Evolutionary conservation across 2,329 filamentous ascomycete species (phyloP).

Genomic region (Beauveria rudraprayagi): DNA sequence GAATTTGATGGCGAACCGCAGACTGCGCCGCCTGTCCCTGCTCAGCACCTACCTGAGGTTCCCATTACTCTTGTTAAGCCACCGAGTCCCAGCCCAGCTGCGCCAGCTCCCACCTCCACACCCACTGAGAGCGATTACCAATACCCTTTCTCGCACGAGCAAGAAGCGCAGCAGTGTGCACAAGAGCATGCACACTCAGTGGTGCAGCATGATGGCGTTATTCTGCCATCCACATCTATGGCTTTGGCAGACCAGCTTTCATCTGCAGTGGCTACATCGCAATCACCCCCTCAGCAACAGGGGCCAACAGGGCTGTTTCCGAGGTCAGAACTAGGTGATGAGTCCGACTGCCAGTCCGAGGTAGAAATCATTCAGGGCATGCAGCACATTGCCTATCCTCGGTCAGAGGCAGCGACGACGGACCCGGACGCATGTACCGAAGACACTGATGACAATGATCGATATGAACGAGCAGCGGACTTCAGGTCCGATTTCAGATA

Average conservation of each 20-base stretch:
- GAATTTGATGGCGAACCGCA: slow-evolving; percentile 70
- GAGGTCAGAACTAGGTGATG: slow-evolving; percentile 27
- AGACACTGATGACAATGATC: slow-evolving; percentile 25
- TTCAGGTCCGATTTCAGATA: slow-evolving; percentile 22
- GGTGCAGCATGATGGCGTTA: not conserved
- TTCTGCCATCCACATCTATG: not conserved
- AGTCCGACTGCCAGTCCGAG: slow-evolving; percentile 32
- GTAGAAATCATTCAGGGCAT: slow-evolving; percentile 21
- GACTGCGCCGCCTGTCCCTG: slow-evolving; percentile 40
- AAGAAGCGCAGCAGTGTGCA: slow-evolving; percentile 12
- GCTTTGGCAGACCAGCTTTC: not conserved
- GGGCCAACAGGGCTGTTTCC: slow-evolving; percentile 24
- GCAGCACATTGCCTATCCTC: slow-evolving; percentile 19
- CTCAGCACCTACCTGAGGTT: slow-evolving; percentile 19
- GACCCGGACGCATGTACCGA: slow-evolving; percentile 30
- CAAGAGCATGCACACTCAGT: slow-evolving; percentile 2
- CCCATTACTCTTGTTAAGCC: slow-evolving; percentile 22
- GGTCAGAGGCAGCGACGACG: slow-evolving; percentile 25
- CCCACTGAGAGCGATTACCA: slow-evolving; percentile 36
- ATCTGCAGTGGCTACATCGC: not conserved
- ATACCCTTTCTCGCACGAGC: slow-evolving; percentile 43
- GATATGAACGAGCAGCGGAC: slow-evolving; percentile 21
- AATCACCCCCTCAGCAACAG: not conserved
- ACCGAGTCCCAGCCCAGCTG: slow-evolving; percentile 20
- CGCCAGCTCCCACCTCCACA: slow-evolving; percentile 12